Evolutionary conservation across 106 monocot genomes (phyloP), one percentile per base, ranked within the genome.

Genomic region (Dioscorea dumetorum): DNA sequence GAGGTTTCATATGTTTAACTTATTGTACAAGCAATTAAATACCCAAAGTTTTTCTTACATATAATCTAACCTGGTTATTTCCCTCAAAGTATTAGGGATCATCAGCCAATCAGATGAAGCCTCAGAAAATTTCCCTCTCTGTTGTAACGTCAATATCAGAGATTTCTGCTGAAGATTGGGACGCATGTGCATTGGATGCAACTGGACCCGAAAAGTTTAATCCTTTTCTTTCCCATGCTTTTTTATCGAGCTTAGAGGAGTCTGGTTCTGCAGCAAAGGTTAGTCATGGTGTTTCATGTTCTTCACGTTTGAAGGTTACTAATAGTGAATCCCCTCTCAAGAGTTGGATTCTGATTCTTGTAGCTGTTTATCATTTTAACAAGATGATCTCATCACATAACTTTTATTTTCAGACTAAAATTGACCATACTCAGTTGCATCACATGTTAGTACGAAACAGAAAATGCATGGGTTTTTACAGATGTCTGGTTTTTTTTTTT

Each of bases 181-280:
- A 99, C 87, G 84, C 82, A 60, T 99, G 97, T 74, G 92, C 87
- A 33, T 8, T 72, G 60, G 92, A 90, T 79, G 68, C 87, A 48
- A 75, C 76, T 83, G 80, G 87, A 13, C 60, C 17, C 50, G 87
- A 87, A 63, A 79, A 80, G 50, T 79, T 84, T 66, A 90, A 99
- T 78, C 97, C 97, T 74, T 99, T 99, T 63, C 84, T 85, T 23
- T 72, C 84, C 63, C 87, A 99, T 88, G 89, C 82, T 76, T 99
- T 99, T 58, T 79, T 99, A 32, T 83, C 74, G 52, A 84, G 84
- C 69, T 79, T 99, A 79, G 97, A 99, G 73, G 97, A 99, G 68
- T 82, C 97, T 32, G 67, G 77, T 64, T 89, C 77, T 74, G 86
- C 91, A 33, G 82, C 89, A 33, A 70, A 89, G 92, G 97, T 91